Base-by-base conservation (phyloP, 2,329 filamentous ascomycete genomes). In the Gnomoniopsis sp. region DNA sequence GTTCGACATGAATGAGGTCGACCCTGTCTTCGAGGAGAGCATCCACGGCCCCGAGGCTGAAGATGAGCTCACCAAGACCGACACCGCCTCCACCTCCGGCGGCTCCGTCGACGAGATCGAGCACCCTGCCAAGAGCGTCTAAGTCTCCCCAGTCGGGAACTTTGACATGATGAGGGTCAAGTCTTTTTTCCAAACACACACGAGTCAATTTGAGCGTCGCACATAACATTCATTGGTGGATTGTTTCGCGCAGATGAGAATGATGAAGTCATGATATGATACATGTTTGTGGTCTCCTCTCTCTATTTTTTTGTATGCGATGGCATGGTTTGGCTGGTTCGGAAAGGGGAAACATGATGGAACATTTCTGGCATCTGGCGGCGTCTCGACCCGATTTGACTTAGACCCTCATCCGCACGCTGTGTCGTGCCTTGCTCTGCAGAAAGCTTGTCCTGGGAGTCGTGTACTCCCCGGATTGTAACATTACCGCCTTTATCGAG, bases 11-110 rank as follows among this genome's bases (percentile, higher is more conserved):
- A 83, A 91, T 71, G 95, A 98, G 68, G 81, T 85, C 19, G 93
- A 98, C 69, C 93, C 92, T 44, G 90, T 96, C 69, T 96, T 96
- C 66, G 92, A 98, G 73, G 93, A 97, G 75, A 83, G 85, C 56
- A 63, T 95, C 60, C 91, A 96, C 69, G 91, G 90, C 33, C 82
- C 78, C 30, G 47, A 47, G 21, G 83, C 85, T 53, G 78, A 85
- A 53, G 79, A 88, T 57, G 82, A 81, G 59, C 75, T 82, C 60
- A 77, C 74, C 68, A 83, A 84, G 77, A 81, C 77, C 36, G 81
- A 84, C 68, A 78, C 77, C 59, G 85, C 84, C 63, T 86, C 85
- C 72, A 85, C 79, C 67, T 77, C 75, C 65, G 81, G 80, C 68
- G 88, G 73, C 64, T 69, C 72, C 65, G 79, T 83, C 55, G 80